Conservation (phyloP, 148 eudicot species). For the Polygonum aviculare region DNA sequence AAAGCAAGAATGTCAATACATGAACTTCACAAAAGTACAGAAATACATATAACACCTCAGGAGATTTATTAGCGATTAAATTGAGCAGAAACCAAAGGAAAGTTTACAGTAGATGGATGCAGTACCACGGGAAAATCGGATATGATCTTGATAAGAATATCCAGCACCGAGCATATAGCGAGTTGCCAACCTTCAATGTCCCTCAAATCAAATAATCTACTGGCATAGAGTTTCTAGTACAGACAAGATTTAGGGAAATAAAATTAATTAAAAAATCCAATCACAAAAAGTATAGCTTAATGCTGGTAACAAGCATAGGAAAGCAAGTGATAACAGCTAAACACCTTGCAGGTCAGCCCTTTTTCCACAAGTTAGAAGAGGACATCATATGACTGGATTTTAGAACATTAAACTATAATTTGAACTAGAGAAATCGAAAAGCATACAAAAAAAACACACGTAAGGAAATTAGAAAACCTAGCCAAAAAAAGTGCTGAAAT, state of each 20-base stretch:
- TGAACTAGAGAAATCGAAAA: not conserved
- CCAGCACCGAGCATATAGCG: conserved; percentile 56
- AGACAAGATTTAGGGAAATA: not conserved
- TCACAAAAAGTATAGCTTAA: not conserved
- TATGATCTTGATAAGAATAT: conserved; percentile 53
- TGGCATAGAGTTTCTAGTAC: conserved; percentile 57
- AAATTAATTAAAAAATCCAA: not conserved
- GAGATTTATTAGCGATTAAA: not conserved
- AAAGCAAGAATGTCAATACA: conserved; percentile 12
- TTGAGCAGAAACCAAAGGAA: not conserved
- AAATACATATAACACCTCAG: not conserved
- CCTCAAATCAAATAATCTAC: conserved; percentile 58
- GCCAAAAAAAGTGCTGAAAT: not conserved
- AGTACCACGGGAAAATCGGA: conserved; percentile 55
- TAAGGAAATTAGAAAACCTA: not conserved
- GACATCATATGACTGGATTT: not conserved
- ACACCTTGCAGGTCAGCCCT: not conserved
- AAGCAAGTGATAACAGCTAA: not conserved
- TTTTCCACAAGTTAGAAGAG: not conserved
- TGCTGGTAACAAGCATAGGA: conserved; percentile 1
- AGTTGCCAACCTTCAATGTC: conserved; percentile 80
- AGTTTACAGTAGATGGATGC: not conserved
- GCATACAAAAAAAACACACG: not conserved
- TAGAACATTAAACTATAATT: not conserved
- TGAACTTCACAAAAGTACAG: not conserved